Conservation (phyloP, 1,139 yeast genomes). For the Candida sp. region DNA sequence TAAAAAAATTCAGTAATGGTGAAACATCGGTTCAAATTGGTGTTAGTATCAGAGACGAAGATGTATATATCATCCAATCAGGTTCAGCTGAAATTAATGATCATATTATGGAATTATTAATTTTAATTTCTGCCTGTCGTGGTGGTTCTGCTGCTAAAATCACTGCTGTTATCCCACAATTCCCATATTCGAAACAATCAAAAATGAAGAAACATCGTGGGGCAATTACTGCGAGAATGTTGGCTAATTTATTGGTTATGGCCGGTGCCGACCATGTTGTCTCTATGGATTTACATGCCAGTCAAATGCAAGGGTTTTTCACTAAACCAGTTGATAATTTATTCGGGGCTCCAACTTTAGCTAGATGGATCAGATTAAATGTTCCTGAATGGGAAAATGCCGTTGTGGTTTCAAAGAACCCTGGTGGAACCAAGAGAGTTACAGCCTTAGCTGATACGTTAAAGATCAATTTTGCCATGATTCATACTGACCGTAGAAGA, state of each 20-base stretch:
- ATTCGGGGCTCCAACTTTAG: conserved; percentile 95
- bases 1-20: conserved; percentile 92
- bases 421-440: conserved; percentile 98
- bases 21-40: conserved; percentile 98
- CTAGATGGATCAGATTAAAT: conserved; percentile 93
- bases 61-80: conserved; percentile 92
- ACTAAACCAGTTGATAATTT: conserved; percentile 95
- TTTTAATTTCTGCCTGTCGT: conserved; percentile 90
- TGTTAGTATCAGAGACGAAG: conserved; percentile 92
- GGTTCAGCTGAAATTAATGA: conserved; percentile 90
- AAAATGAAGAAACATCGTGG: conserved; percentile 99
- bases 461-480: conserved; percentile 97
- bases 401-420: conserved; percentile 91
- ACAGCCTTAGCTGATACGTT: conserved; percentile 95
- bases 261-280: conserved; percentile 99
- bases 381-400: conserved; percentile 79
- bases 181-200: conserved; percentile 95
- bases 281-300: conserved; percentile 97
- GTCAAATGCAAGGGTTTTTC: conserved; percentile 99
- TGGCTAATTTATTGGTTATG: conserved; percentile 91
- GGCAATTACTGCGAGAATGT: conserved; percentile 98
- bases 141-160: conserved; percentile 97
- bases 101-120: conserved; percentile 93
- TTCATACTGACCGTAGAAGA: conserved; percentile 96
- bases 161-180: conserved; percentile 96